A percentile compares a stretch with the other conserved stretches of the same genome.
Conservation (phyloP, 1,284 basidiomycete species). For the Cryptococcus sp. region DNA sequence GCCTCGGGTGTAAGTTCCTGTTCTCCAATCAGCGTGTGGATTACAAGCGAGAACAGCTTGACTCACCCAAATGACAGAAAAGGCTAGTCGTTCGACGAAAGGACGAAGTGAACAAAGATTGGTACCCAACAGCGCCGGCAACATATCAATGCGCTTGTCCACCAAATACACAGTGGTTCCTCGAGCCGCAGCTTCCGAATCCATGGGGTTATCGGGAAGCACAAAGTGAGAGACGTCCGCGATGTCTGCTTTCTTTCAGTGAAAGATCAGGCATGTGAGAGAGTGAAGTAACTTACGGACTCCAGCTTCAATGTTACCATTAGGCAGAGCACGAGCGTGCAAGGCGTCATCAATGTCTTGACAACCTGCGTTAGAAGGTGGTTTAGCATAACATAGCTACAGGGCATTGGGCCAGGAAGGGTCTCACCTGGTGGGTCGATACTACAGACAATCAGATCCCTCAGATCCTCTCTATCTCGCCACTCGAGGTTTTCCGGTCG, state of each 20-base stretch:
- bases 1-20: slow-evolving; percentile 84
- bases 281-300: slow-evolving; percentile 72
- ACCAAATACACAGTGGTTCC: slow-evolving; percentile 99
- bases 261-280: too few species aligned
- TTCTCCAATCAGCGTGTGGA: slow-evolving; percentile 7
- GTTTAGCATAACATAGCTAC: background rate
- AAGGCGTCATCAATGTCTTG: slow-evolving; percentile 99
- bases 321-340: slow-evolving; percentile 85
- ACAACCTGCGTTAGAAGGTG: slow-evolving; percentile 63
- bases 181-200: slow-evolving; percentile 88
- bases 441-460: slow-evolving; percentile 86
- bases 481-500: slow-evolving; percentile 63
- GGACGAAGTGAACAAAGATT: slow-evolving; percentile 94
- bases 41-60: background rate
- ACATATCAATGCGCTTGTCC: slow-evolving; percentile 98
- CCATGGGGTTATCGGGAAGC: slow-evolving; percentile 91
- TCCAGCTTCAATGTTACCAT: slow-evolving; percentile 95
- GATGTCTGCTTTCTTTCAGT: slow-evolving; percentile 67
- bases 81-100: slow-evolving; percentile 90
- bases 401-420: background rate
- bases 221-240: slow-evolving; percentile 99
- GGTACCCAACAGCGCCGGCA: slow-evolving; percentile 90
- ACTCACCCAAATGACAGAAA: slow-evolving; percentile 93
- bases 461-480: slow-evolving; percentile 85
- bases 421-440: slow-evolving; percentile 88